These are phyloP conservation scores for Daldinia vernicosa DNA, from an alignment of 495 filamentous ascomycete species.

Conservation along the genomic window DNA sequence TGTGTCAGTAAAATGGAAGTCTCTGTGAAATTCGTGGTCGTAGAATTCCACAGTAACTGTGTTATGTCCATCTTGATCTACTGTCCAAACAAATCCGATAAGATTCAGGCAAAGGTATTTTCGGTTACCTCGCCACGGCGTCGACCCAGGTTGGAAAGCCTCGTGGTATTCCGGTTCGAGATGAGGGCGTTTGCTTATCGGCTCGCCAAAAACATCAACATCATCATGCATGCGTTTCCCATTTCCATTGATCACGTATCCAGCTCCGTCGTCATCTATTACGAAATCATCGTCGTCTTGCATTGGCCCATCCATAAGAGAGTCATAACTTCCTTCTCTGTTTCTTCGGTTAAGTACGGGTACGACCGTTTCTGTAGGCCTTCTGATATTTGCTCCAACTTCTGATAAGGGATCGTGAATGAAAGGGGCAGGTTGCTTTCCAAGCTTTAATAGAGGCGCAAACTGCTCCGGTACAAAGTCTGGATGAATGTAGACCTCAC, in stretches of 20 bases:
- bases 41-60: constrained; percentile 98
- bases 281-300: constrained; percentile 79
- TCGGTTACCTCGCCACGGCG: constrained; percentile 92
- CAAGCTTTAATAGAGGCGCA: constrained; percentile 64
- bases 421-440: constrained; percentile 79
- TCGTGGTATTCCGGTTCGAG: constrained; percentile 76
- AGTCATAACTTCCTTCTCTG: constrained; percentile 56
- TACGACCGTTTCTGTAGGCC: constrained; percentile 59
- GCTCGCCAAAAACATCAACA: constrained; percentile 49
- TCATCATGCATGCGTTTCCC: constrained; percentile 72
- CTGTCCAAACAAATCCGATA: constrained; percentile 94
- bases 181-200: constrained; percentile 54
- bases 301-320: constrained; percentile 60
- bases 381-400: constrained; percentile 69
- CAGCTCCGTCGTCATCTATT: constrained; percentile 93
- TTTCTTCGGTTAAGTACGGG: constrained; percentile 27
- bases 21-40: constrained; percentile 86
- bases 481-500: constrained; percentile 88
- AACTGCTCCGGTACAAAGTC: constrained; percentile 78
- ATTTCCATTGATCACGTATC: constrained; percentile 76
- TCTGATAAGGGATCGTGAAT: constrained; percentile 82
- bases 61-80: constrained; percentile 92
- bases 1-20: constrained; percentile 97
- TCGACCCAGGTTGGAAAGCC: constrained; percentile 91
- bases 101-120: constrained; percentile 94